phyloP scores from a whole-genome alignment of 2,329 filamentous ascomycete species.

The Pseudogymnoascus sp. region DNA sequence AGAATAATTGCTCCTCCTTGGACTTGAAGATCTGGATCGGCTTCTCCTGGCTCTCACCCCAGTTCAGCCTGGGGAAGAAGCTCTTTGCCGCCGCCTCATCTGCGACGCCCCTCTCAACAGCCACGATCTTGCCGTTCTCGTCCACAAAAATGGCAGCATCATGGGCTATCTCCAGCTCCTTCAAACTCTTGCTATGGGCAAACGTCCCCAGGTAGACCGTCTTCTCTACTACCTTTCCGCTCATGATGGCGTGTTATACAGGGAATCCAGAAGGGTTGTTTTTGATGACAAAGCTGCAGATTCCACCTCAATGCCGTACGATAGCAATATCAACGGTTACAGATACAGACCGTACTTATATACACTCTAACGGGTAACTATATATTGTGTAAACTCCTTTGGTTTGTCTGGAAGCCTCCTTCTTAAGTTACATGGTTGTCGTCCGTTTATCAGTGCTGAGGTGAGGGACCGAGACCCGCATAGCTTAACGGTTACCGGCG shows the following conservation, averaged over 20 bases:
- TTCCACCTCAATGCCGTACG: background rate
- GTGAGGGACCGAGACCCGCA: background rate
- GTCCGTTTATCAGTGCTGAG: background rate
- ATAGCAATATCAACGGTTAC: conserved; percentile 4
- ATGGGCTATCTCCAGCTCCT: conserved; percentile 40
- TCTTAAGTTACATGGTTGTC: background rate
- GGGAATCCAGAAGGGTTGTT: background rate
- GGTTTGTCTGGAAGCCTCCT: background rate
- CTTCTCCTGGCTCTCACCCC: conserved; percentile 16
- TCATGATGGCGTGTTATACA: conserved; percentile 14
- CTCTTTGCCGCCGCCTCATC: conserved; percentile 28
- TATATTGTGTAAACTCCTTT: conserved; percentile 4
- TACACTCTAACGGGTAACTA: background rate
- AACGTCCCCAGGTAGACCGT: conserved; percentile 53
- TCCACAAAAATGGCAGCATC: conserved; percentile 42
- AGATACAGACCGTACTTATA: background rate
- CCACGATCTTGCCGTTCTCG: conserved; percentile 41
- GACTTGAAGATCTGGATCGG: background rate
- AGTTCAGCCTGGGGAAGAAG: conserved; percentile 25
- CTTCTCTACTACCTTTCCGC: conserved; percentile 10
- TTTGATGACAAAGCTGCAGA: background rate
- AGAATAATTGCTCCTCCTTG: conserved; percentile 60
- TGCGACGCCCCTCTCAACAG: conserved; percentile 18
- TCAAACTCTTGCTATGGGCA: conserved; percentile 44
- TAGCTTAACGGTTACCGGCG: background rate